Evolutionary conservation across 176 grass and related monocot genomes (phyloP).

Genomic region (Eragrostis curvula): DNA sequence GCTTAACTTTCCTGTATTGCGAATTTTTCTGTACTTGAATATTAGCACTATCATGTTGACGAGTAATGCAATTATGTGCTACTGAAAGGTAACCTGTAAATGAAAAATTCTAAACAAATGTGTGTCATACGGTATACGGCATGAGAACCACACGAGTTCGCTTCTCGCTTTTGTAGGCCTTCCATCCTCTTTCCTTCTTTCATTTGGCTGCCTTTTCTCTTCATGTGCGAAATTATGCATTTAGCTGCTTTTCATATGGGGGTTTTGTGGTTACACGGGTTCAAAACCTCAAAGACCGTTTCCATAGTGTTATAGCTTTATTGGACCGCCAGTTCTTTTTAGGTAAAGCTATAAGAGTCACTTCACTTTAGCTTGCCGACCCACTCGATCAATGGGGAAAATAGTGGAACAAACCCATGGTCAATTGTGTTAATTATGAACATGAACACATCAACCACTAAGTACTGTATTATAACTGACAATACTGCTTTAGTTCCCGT

Average conservation of each 20-base stretch:
- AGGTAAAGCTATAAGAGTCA: constrained; percentile 38
- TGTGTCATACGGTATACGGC: neutral
- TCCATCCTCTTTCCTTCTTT: neutral
- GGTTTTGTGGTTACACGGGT: constrained; percentile 18
- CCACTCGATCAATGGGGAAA: neutral
- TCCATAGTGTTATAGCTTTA: constrained; percentile 26
- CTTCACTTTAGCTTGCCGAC: constrained; percentile 31
- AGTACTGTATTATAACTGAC: neutral
- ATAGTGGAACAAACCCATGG: neutral
- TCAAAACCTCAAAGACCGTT: constrained; percentile 21
- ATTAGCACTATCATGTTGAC: neutral
- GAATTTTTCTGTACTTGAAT: neutral
- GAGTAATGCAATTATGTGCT: neutral
- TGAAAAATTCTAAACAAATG: neutral
- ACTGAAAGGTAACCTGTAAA: neutral
- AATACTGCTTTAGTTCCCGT: neutral
- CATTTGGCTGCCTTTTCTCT: neutral
- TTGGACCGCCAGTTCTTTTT: constrained; percentile 28
- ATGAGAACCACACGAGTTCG: constrained; percentile 32
- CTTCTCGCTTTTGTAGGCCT: neutral
- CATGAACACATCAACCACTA: constrained; percentile 1
- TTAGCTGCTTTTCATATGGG: constrained; percentile 16
- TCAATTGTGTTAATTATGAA: constrained; percentile 19
- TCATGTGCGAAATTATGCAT: neutral
- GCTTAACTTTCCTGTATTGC: neutral